Conservation (phyloP, 2,329 filamentous ascomycete species). For the Bisporella sp. region DNA sequence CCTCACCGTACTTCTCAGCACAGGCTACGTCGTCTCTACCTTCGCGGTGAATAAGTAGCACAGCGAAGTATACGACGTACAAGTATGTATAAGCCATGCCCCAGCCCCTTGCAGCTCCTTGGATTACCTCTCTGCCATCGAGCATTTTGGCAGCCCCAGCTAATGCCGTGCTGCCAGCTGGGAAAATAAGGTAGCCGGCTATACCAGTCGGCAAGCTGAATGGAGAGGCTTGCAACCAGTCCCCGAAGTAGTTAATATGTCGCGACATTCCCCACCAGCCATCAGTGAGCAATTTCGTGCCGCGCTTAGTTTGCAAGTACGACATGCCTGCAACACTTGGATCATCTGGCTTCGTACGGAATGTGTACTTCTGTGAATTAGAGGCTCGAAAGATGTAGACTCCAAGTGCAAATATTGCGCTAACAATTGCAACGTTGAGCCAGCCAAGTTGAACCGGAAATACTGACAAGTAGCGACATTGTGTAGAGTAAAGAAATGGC, state of each 20-base stretch:
- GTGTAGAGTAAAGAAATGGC: constrained; percentile 80
- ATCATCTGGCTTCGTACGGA: constrained; percentile 81
- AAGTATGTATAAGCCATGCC: constrained; percentile 90
- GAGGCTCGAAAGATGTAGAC: constrained; percentile 90
- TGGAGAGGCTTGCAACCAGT: constrained; percentile 91
- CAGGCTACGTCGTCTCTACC: constrained; percentile 88
- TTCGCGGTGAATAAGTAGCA: constrained; percentile 81
- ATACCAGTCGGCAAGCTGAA: constrained; percentile 83
- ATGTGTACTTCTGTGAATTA: constrained; percentile 92
- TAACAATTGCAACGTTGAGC: constrained; percentile 54
- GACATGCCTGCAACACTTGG: constrained; percentile 72
- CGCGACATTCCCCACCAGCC: constrained; percentile 92
- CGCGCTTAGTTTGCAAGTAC: constrained; percentile 78
- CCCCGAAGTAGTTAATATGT: constrained; percentile 93
- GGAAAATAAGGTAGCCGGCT: constrained; percentile 58
- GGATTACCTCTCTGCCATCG: constrained; percentile 56
- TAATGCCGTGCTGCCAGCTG: constrained; percentile 38
- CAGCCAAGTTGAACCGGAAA: constrained; percentile 76
- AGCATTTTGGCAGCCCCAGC: constrained; percentile 41
- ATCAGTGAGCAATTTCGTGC: constrained; percentile 72
- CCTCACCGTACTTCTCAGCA: constrained; percentile 79
- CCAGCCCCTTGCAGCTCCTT: constrained; percentile 70
- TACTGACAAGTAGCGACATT: constrained; percentile 75
- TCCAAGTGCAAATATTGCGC: constrained; percentile 62
- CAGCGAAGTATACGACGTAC: constrained; percentile 85